These are phyloP conservation scores for Funneliformis caledonium DNA, from an alignment of 371 early-diverging fungal species.

Conservation along the genomic window DNA sequence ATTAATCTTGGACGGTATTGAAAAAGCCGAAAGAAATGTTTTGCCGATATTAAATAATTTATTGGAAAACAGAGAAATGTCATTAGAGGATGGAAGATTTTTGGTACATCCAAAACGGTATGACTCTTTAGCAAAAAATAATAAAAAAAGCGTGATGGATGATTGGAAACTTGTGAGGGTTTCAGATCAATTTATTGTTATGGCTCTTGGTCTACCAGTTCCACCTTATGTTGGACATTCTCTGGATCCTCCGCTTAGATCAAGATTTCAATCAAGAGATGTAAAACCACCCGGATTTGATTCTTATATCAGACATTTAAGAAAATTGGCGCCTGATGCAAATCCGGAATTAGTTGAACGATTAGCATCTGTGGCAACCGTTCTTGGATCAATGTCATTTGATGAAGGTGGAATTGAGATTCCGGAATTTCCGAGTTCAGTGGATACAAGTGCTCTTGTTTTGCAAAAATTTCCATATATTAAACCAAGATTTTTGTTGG, in stretches of 20 bases:
- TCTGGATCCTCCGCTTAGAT: conserved; percentile 83
- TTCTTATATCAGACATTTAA: conserved; percentile 57
- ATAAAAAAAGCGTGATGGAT: conserved; percentile 43
- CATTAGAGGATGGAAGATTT: conserved; percentile 84
- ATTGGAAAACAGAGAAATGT: conserved; percentile 88
- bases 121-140: conserved; percentile 53
- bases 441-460: conserved; percentile 61
- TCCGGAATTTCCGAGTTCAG: conserved; percentile 73
- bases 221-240: conserved; percentile 81
- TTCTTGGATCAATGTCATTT: conserved; percentile 58
- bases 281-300: conserved; percentile 64
- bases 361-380: conserved; percentile 66
- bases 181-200: conserved; percentile 72
- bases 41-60: conserved; percentile 87
- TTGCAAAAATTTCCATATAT: conserved; percentile 56
- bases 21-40: conserved; percentile 87
- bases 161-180: conserved; percentile 73
- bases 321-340: conserved; percentile 50
- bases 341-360: conserved; percentile 63
- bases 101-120: conserved; percentile 71
- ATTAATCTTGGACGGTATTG: conserved; percentile 81
- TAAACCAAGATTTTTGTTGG: conserved; percentile 64
- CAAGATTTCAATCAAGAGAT: conserved; percentile 78
- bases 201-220: conserved; percentile 82
- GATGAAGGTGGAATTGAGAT: conserved; percentile 55